Conservation (phyloP, 768 basidiomycete species). For the Suillus discolor region DNA sequence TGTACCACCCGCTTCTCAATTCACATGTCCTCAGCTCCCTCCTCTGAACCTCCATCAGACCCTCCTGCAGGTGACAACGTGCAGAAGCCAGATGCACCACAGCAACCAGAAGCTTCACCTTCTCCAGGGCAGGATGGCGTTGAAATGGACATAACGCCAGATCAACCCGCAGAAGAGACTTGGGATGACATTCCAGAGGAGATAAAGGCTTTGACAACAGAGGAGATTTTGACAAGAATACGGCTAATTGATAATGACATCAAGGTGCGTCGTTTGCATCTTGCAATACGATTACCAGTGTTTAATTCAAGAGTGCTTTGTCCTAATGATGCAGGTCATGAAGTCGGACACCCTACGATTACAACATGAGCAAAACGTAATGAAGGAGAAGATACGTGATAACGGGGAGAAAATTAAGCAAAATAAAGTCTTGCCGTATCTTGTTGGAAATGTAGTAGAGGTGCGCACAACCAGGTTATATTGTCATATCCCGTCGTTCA, state of each 20-base stretch:
- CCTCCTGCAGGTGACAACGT: conserved; percentile 48
- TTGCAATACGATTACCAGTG: background rate
- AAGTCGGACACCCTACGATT: conserved; percentile 90
- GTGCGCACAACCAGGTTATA: conserved; percentile 43
- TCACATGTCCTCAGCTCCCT: conserved; percentile 59
- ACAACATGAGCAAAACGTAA: conserved; percentile 91
- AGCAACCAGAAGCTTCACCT: conserved; percentile 43
- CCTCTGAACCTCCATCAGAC: conserved; percentile 54
- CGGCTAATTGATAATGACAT: conserved; percentile 97
- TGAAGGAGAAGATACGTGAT: conserved; percentile 99
- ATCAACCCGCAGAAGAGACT: conserved; percentile 71
- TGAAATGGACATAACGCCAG: conserved; percentile 76
- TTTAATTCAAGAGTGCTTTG: background rate
- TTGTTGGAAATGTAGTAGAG: conserved; percentile 98
- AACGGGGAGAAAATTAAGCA: conserved; percentile 99
- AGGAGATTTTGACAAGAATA: conserved; percentile 88
- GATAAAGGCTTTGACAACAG: conserved; percentile 73
- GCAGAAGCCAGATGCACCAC: conserved; percentile 41
- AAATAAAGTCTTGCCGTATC: conserved; percentile 97
- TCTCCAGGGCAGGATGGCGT: conserved; percentile 38
- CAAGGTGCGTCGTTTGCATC: conserved; percentile 55
- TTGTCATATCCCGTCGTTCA: conserved; percentile 5
- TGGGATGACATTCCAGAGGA: conserved; percentile 94
- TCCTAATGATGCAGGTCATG: conserved; percentile 73
- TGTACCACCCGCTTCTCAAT: conserved; percentile 10